A percentile compares a stretch with the other conserved stretches of the same genome.
phyloP scores from a whole-genome alignment of 1,284 basidiomycete genomes.

The Ustilago xerochloae region DNA sequence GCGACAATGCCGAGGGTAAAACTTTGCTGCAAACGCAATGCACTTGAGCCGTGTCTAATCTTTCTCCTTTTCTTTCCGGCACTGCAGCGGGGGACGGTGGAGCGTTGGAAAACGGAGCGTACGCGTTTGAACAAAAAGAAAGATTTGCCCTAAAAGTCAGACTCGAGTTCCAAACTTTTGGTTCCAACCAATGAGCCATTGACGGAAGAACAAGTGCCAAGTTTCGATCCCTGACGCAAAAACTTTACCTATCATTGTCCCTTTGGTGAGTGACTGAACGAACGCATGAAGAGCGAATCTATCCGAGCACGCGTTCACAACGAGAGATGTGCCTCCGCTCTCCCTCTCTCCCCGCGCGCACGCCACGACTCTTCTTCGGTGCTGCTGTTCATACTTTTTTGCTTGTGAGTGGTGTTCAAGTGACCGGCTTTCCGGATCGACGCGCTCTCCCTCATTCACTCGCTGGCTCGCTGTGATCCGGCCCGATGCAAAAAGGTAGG shows the following conservation, averaged over 20 bases:
- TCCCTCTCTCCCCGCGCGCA: neutral
- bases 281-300: too few relatives aligned
- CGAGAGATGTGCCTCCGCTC: too few relatives aligned
- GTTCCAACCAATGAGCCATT: neutral
- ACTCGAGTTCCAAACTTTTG: neutral
- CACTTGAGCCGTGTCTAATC: neutral
- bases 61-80: neutral
- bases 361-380: too few relatives aligned
- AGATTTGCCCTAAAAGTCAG: too few relatives aligned
- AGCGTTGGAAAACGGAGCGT: neutral
- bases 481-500: neutral
- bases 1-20: conserved; percentile 2
- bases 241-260: neutral
- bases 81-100: neutral
- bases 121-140: neutral
- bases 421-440: neutral
- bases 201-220: neutral
- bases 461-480: neutral
- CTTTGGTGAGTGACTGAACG: too few relatives aligned
- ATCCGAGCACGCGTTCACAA: neutral
- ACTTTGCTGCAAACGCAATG: neutral
- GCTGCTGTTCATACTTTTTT: too few relatives aligned
- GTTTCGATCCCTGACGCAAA: neutral
- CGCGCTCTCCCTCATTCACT: neutral
- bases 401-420: neutral